Evolutionary conservation across 2,329 filamentous ascomycete species (phyloP).

Genomic region (Cladosporium austrohemisphaericum): DNA sequence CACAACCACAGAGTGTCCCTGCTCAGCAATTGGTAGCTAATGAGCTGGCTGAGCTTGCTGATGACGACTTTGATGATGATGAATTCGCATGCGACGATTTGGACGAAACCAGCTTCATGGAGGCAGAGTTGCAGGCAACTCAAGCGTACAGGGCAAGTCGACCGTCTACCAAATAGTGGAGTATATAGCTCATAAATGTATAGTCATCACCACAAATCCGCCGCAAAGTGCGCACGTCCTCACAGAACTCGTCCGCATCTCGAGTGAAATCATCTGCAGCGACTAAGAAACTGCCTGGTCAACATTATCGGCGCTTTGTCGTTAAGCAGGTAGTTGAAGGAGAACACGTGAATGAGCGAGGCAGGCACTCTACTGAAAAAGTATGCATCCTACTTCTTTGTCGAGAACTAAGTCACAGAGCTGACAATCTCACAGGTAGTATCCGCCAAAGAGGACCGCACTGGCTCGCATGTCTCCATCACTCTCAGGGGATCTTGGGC

Average conservation of each 20-base stretch:
- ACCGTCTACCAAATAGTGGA: conserved; percentile 21
- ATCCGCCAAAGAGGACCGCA: conserved; percentile 74
- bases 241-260: neutral
- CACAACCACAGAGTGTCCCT: neutral
- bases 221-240: conserved; percentile 16
- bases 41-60: conserved; percentile 1
- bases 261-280: neutral
- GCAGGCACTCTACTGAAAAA: conserved; percentile 58
- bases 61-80: conserved; percentile 50
- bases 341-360: conserved; percentile 62
- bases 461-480: conserved; percentile 62
- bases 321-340: conserved; percentile 70
- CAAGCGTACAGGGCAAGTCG: conserved; percentile 54
- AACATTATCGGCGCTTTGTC: conserved; percentile 59
- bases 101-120: conserved; percentile 67
- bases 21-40: conserved; percentile 1
- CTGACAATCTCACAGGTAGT: conserved; percentile 57
- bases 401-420: too few relatives aligned
- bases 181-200: conserved; percentile 34
- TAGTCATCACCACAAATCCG: conserved; percentile 26
- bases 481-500: conserved; percentile 82
- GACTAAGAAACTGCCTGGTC: neutral
- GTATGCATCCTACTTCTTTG: conserved; percentile 58
- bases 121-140: conserved; percentile 68
- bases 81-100: conserved; percentile 67